Evolutionary conservation across 2,329 filamentous ascomycete species (phyloP).

Genomic region (Penicillium thymicola): DNA sequence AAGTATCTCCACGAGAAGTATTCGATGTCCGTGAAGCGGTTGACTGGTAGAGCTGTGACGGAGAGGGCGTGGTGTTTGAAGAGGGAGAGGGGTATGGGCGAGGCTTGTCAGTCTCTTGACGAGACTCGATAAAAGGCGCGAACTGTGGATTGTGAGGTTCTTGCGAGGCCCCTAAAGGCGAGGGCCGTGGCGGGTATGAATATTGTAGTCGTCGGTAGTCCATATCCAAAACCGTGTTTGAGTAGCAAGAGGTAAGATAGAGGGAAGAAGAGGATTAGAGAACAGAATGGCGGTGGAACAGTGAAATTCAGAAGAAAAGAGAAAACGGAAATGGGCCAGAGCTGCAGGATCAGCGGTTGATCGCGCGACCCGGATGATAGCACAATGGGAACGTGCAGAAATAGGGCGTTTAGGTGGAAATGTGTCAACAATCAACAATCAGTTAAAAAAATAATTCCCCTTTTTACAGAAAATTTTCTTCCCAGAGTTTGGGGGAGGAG

Average conservation of each 20-base stretch:
- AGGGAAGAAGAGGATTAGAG: background rate
- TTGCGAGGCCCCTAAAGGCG: constrained; percentile 30
- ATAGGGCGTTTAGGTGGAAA: background rate
- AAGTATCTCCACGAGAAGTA: constrained; percentile 17
- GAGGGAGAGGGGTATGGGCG: constrained; percentile 13
- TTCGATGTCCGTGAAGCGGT: constrained; percentile 15
- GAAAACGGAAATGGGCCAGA: constrained; percentile 3
- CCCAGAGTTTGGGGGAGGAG: constrained; percentile 1
- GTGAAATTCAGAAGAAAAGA: background rate
- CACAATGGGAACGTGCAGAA: constrained; percentile 15
- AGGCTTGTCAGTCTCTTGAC: constrained; percentile 20
- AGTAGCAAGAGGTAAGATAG: background rate
- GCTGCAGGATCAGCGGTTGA: constrained; percentile 22
- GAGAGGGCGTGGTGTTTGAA: constrained; percentile 1
- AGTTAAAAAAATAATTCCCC: background rate
- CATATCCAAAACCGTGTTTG: constrained; percentile 16
- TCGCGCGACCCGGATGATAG: constrained; percentile 21
- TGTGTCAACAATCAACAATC: background rate
- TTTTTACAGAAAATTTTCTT: background rate
- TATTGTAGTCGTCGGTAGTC: constrained; percentile 29
- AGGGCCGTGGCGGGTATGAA: constrained; percentile 33
- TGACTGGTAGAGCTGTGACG: constrained; percentile 9
- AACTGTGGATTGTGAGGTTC: constrained; percentile 30
- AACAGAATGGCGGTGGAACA: constrained; percentile 17
- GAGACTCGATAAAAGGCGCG: constrained; percentile 21